A percentile compares a stretch with the other conserved stretches of the same genome.
phyloP scores from a whole-genome alignment of 225 moss, liverwort and hornwort genomes.

The Climacium dendroides region DNA sequence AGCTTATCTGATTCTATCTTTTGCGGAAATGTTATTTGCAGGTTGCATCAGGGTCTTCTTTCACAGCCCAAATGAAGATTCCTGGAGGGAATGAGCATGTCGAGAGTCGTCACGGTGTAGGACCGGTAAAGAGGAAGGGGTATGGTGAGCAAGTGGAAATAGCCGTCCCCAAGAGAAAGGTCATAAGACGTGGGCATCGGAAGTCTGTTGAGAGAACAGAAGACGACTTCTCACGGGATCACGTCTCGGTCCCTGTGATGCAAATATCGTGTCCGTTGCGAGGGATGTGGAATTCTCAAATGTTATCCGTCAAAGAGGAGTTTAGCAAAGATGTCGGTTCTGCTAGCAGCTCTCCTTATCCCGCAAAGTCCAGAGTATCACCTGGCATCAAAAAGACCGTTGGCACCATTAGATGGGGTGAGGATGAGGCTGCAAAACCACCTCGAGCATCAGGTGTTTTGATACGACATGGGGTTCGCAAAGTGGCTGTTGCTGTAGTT shows the following conservation, averaged over 20 bases:
- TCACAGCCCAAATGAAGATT: conserved; percentile 14
- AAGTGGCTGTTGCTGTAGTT: conserved; percentile 18
- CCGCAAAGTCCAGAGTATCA: conserved; percentile 16
- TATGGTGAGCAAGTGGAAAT: conserved; percentile 33
- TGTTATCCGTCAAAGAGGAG: conserved; percentile 28
- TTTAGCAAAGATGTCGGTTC: conserved; percentile 44
- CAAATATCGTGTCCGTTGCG: conserved; percentile 27
- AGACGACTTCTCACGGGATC: conserved; percentile 22
- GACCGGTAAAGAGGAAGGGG: conserved; percentile 21
- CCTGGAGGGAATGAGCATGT: conserved; percentile 14
- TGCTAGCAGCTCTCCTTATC: conserved; percentile 41
- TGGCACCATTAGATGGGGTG: conserved; percentile 12
- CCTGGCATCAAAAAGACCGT: neutral
- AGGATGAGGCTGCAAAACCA: conserved; percentile 1
- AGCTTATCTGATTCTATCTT: neutral
- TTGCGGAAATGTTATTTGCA: neutral
- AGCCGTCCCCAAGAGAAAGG: conserved; percentile 42
- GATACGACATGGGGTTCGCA: conserved; percentile 25
- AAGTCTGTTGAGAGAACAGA: conserved; percentile 47
- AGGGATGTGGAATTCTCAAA: conserved; percentile 31
- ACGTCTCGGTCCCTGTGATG: conserved; percentile 32
- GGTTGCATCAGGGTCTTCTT: conserved; percentile 56
- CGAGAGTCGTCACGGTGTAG: conserved; percentile 18
- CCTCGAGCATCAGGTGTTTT: conserved; percentile 25
- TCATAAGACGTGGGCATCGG: conserved; percentile 55